phyloP scores from a whole-genome alignment of 169 alveolate genomes.

The Plasmodium reichenowi region DNA sequence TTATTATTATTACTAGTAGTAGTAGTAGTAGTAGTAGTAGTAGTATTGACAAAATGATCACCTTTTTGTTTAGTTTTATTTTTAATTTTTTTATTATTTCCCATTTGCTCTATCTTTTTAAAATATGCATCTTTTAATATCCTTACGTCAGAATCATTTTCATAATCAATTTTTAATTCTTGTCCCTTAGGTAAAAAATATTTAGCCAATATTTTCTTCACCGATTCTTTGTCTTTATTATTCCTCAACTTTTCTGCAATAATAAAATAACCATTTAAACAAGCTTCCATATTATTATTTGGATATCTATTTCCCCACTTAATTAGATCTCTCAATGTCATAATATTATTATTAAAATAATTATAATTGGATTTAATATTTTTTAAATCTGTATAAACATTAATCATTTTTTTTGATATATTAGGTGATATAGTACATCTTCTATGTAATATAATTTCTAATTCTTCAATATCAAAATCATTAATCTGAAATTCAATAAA shows the following conservation, averaged over 20 bases:
- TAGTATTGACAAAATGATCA: neutral
- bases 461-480: constrained; percentile 94
- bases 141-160: constrained; percentile 21
- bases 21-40: no score
- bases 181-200: constrained; percentile 42
- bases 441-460: constrained; percentile 92
- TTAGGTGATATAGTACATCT: constrained; percentile 96
- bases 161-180: constrained; percentile 14
- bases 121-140: constrained; percentile 22
- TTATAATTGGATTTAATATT: constrained; percentile 88
- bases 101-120: constrained; percentile 8
- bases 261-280: constrained; percentile 93
- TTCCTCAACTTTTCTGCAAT: constrained; percentile 96
- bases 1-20: neutral
- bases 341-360: constrained; percentile 84
- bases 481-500: constrained; percentile 96
- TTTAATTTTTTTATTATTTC: neutral
- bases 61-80: neutral
- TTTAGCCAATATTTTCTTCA: constrained; percentile 85
- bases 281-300: constrained; percentile 87
- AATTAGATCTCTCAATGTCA: constrained; percentile 99
- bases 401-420: constrained; percentile 93
- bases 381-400: constrained; percentile 93
- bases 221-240: constrained; percentile 89
- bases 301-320: constrained; percentile 97